Percentiles rank a stretch among this genome's conserved stretches.
These are phyloP conservation scores for Cytospora paraplurivora DNA, from an alignment of 2,329 filamentous ascomycete species.

Conservation along the genomic window DNA sequence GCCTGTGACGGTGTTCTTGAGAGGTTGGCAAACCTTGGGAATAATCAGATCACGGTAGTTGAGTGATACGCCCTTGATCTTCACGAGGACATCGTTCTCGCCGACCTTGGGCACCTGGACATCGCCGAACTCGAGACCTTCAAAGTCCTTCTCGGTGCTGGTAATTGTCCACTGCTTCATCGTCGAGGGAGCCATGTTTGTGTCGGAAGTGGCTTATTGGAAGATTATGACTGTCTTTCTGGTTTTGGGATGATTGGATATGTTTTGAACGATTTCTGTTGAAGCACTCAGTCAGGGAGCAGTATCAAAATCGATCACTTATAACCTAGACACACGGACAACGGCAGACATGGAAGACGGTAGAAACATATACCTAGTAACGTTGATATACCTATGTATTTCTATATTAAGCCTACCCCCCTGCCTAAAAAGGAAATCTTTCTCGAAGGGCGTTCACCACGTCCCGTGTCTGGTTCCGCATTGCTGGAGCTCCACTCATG, in stretches of 20 bases:
- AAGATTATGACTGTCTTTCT: too few relatives aligned
- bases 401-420: not conserved
- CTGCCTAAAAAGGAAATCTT: constrained; percentile 19
- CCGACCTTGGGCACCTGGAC: constrained; percentile 61
- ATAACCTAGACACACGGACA: not conserved
- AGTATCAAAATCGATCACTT: not conserved
- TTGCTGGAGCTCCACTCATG: constrained; percentile 1
- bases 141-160: constrained; percentile 56
- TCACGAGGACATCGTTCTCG: constrained; percentile 72
- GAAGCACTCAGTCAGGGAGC: not conserved
- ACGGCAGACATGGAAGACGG: not conserved
- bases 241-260: too few relatives aligned
- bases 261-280: too few relatives aligned
- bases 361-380: not conserved
- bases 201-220: not conserved
- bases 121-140: constrained; percentile 59
- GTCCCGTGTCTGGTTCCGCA: constrained; percentile 16
- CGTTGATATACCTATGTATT: not conserved
- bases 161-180: constrained; percentile 60
- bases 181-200: constrained; percentile 38
- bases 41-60: constrained; percentile 59
- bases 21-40: constrained; percentile 36
- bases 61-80: constrained; percentile 55
- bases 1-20: not conserved
- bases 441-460: constrained; percentile 19